These are phyloP conservation scores for Pestalotiopsis sp. DNA, from an alignment of 2,329 filamentous ascomycete genomes.

Conservation along the genomic window DNA sequence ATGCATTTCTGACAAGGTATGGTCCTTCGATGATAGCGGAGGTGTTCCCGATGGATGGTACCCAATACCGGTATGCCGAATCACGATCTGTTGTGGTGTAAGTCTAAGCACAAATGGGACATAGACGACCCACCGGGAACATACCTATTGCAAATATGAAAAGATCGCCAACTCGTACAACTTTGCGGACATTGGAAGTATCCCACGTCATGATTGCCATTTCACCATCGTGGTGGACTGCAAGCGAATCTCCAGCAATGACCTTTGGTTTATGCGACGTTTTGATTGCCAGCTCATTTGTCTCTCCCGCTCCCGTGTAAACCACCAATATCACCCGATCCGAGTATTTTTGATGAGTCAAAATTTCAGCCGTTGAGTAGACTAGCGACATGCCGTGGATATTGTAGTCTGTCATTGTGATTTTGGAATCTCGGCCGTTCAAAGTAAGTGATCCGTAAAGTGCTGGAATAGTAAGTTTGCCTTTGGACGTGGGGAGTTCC, in stretches of 20 bases:
- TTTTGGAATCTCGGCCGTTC: constrained; percentile 65
- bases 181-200: not conserved
- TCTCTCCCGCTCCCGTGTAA: not conserved
- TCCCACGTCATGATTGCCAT: not conserved
- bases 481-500: constrained; percentile 6
- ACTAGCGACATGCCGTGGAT: constrained; percentile 62
- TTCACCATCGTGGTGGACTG: not conserved
- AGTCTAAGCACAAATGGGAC: no score
- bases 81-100: not conserved
- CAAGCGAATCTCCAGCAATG: not conserved
- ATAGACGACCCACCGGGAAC: no score
- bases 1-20: constrained; percentile 4
- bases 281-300: not conserved
- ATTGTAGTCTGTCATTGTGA: constrained; percentile 69
- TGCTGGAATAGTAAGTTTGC: constrained; percentile 26
- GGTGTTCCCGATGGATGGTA: not conserved
- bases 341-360: constrained; percentile 52
- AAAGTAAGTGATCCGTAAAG: constrained; percentile 23
- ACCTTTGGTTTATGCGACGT: not conserved
- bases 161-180: not conserved
- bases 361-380: constrained; percentile 72
- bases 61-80: constrained; percentile 4
- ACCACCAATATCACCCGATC: not conserved
- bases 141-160: constrained; percentile 1
- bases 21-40: not conserved